Conservation (phyloP, 352 stramenopile species). For the Globisporangium alternatum region DNA sequence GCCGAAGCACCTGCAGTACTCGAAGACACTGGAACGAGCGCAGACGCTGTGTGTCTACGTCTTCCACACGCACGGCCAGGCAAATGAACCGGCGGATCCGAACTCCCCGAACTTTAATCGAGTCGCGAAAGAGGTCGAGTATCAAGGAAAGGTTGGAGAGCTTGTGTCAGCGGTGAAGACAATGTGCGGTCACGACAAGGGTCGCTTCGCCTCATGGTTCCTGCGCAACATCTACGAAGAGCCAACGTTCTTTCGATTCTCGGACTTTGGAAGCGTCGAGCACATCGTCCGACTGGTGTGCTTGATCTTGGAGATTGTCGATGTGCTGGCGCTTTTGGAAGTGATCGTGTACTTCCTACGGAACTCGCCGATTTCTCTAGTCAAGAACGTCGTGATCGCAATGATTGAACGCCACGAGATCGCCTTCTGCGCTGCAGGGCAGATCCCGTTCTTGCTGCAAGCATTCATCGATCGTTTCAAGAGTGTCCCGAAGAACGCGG, state of each 20-base stretch:
- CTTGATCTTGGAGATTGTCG: constrained; percentile 79
- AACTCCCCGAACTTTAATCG: constrained; percentile 32
- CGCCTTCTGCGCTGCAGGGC: constrained; percentile 75
- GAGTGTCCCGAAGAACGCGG: constrained; percentile 55
- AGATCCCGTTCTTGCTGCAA: constrained; percentile 79
- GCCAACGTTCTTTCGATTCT: constrained; percentile 76
- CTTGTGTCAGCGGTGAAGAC: constrained; percentile 84
- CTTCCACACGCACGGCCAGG: constrained; percentile 80
- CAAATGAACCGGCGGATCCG: constrained; percentile 42
- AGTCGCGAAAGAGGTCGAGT: constrained; percentile 75
- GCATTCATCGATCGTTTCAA: constrained; percentile 85
- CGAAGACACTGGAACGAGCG: constrained; percentile 78
- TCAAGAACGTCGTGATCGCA: constrained; percentile 80
- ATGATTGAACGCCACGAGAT: constrained; percentile 86
- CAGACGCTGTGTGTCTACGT: constrained; percentile 81
- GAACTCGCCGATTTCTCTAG: constrained; percentile 64
- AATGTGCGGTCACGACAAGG: constrained; percentile 86
- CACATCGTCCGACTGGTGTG: constrained; percentile 80
- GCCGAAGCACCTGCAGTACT: constrained; percentile 65
- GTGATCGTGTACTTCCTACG: constrained; percentile 81
- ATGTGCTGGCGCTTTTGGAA: constrained; percentile 76
- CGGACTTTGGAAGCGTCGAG: constrained; percentile 79
- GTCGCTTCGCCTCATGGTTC: constrained; percentile 79
- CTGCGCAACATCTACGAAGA: constrained; percentile 83
- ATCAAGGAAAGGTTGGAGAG: constrained; percentile 80